Evolutionary conservation across 2,329 filamentous ascomycete species (phyloP).

Genomic region (Trichophyton schoenleinii): DNA sequence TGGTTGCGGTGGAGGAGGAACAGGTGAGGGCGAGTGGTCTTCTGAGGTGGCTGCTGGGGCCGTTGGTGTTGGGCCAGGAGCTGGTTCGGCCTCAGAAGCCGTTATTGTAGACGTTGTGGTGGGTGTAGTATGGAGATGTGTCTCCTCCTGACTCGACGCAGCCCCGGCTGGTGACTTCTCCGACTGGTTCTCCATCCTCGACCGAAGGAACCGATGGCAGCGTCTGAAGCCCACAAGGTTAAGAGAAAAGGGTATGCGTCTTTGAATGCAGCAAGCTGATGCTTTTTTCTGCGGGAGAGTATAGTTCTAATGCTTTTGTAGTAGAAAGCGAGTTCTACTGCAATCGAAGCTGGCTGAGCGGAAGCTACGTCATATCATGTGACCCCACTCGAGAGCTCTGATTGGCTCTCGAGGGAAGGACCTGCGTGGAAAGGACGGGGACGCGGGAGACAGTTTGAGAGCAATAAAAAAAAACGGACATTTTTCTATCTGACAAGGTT

Average conservation of each 20-base stretch:
- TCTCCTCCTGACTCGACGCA: neutral
- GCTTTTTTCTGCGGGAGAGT: neutral
- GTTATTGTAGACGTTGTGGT: neutral
- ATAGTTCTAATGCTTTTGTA: neutral
- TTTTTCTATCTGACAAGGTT: conserved; percentile 10
- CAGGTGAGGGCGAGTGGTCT: neutral
- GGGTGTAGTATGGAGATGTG: neutral
- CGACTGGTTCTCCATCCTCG: neutral
- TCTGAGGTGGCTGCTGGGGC: neutral
- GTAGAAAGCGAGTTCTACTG: neutral
- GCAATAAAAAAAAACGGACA: conserved; percentile 5
- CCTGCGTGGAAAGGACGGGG: neutral
- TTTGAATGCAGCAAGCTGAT: neutral
- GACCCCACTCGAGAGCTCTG: neutral
- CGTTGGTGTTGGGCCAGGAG: neutral
- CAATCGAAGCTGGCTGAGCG: neutral
- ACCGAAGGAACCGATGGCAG: neutral
- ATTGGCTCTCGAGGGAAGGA: neutral
- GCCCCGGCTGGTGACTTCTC: neutral
- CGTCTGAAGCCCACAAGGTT: neutral
- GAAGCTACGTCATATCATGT: conserved; percentile 7
- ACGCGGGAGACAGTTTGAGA: neutral
- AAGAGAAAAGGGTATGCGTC: neutral
- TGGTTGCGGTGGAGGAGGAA: neutral
- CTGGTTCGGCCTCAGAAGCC: neutral